Base-by-base conservation (phyloP, 768 basidiomycete species). In the Lentinula lateritia region DNA sequence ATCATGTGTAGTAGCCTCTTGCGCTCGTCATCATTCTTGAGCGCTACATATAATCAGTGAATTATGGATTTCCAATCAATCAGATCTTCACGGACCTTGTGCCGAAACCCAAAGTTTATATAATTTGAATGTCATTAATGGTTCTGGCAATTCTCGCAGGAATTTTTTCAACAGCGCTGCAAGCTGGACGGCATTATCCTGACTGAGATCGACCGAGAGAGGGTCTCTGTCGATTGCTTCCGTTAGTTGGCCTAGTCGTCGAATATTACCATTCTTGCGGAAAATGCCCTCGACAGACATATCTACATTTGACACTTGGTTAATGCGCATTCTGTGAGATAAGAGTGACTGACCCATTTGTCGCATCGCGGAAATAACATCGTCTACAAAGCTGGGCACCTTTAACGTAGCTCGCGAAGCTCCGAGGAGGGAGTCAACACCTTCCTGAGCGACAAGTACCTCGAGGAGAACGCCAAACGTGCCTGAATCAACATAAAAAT, bases 241-340 rank as follows among this genome's bases (percentile, higher is more conserved):
- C 12, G 90, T 89, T 39, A 97, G 80, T 67, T 95, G 92, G 70
- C 92, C 93, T 63, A 98, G 79, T 62, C 94, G 86, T 58, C 94
- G 84, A 69, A 98, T 98, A 71, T 98, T 98, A 58, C 97, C 97
- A 69, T 95, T 97, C 78, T 95, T 95, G 60, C 97, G 85, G 82
- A 99, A 99, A 65, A 99, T 96, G 61, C 97, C 97, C 75, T 98
- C 97, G 43, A 99, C 83, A 8, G 97, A 98, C 93, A 99, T 95
- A 76, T 99, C 97, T 36, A 59, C 13, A 23, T 23, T 23, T 23
- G 32, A 12, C n/a, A 64, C 71, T 64, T 43, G 28, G 48, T 64
- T 5, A n/a, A 35, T 23, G 42, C 52, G 18, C 20, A 39, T 8
- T 20, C 62, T 2, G 23, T 23, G 23, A 23, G 12, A 35, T 35